Percentiles rank a stretch among this genome's conserved stretches.
Evolutionary conservation across 352 stramenopile species (phyloP).

Genomic region (Phytophthora podocarpi): DNA sequence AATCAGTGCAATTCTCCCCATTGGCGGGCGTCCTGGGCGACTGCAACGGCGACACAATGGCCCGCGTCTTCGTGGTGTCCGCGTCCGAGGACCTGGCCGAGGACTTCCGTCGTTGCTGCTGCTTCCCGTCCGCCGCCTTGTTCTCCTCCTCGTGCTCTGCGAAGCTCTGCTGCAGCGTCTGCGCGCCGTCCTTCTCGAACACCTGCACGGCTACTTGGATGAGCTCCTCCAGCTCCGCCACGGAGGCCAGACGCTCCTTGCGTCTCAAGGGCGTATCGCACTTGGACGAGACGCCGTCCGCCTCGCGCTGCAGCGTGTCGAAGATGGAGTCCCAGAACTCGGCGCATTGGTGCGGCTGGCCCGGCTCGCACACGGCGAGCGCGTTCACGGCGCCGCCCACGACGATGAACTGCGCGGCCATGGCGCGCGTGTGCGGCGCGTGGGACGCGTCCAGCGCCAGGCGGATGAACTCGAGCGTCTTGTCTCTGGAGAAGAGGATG

Average conservation of each 20-base stretch:
- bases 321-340: conserved; percentile 80
- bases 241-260: conserved; percentile 50
- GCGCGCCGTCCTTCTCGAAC: conserved; percentile 70
- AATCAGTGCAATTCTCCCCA: not conserved
- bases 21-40: conserved; percentile 30
- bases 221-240: conserved; percentile 74
- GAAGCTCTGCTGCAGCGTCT: conserved; percentile 73
- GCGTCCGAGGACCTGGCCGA: conserved; percentile 41
- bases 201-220: conserved; percentile 79
- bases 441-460: conserved; percentile 61
- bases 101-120: conserved; percentile 25
- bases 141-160: conserved; percentile 47
- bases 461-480: conserved; percentile 76
- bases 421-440: conserved; percentile 64
- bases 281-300: conserved; percentile 46
- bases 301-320: conserved; percentile 63
- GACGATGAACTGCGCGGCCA: conserved; percentile 82
- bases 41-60: conserved; percentile 26
- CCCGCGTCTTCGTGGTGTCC: conserved; percentile 4
- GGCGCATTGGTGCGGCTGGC: conserved; percentile 57
- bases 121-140: not conserved
- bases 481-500: conserved; percentile 74
- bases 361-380: conserved; percentile 47
- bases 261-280: conserved; percentile 42
- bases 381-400: conserved; percentile 65